A percentile compares a stretch with the other conserved stretches of the same genome.
Conservation (phyloP, 2,329 filamentous ascomycete species). For the Talaromyces sp. region DNA sequence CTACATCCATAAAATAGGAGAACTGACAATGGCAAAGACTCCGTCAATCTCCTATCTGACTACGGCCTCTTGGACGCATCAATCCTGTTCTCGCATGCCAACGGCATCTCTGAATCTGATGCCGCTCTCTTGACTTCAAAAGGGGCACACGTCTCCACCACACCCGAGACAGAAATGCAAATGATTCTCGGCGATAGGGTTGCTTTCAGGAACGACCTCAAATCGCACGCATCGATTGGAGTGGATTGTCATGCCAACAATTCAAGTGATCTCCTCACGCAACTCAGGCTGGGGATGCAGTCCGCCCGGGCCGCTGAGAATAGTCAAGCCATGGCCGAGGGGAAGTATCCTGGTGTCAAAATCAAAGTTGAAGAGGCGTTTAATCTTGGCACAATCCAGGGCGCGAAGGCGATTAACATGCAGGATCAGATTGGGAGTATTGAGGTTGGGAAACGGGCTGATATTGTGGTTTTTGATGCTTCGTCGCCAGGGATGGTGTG, state of each 20-base stretch:
- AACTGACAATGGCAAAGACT: neutral
- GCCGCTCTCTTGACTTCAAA: neutral
- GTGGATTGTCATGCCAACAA: slow-evolving; percentile 11
- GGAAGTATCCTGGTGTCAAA: neutral
- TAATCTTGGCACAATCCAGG: slow-evolving; percentile 30
- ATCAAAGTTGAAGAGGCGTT: slow-evolving; percentile 6
- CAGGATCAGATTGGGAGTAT: slow-evolving; percentile 28
- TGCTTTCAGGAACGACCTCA: neutral
- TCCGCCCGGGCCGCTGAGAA: neutral
- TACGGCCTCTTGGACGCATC: neutral
- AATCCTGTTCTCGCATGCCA: slow-evolving; percentile 10
- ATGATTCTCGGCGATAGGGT: slow-evolving; percentile 3
- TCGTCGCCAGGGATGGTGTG: slow-evolving; percentile 27
- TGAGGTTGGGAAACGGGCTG: slow-evolving; percentile 28
- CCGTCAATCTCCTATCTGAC: neutral
- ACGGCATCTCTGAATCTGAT: neutral
- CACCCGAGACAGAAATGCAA: slow-evolving; percentile 11
- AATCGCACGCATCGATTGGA: neutral
- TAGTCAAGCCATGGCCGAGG: neutral
- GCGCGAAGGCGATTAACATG: slow-evolving; percentile 28
- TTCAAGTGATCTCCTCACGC: neutral
- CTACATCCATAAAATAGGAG: neutral
- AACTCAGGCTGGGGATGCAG: neutral
- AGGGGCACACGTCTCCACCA: neutral
- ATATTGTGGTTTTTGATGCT: slow-evolving; percentile 31